Evolutionary conservation across 1,284 basidiomycete species (phyloP).

Genomic region (Polyporus tsugae): DNA sequence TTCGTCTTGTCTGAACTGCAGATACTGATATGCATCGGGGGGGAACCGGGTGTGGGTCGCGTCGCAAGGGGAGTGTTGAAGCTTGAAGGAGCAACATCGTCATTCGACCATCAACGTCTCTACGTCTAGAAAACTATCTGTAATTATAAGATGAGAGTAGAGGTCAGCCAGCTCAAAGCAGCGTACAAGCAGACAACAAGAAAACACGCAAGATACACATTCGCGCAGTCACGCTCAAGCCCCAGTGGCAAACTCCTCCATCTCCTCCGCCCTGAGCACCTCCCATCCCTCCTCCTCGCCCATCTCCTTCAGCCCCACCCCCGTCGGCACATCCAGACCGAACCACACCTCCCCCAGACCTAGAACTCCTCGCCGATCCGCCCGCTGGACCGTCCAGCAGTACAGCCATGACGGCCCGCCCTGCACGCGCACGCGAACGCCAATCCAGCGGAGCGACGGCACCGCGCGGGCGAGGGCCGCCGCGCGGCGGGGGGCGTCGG

Average conservation of each 20-base stretch:
- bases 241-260: slow-evolving; percentile 2
- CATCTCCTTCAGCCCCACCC: slow-evolving; percentile 13
- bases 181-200: neutral
- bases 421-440: slow-evolving; percentile 8
- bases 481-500: slow-evolving; percentile 7
- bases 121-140: too few relatives aligned
- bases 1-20: too few relatives aligned
- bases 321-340: neutral
- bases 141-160: too few relatives aligned
- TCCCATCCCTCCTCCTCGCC: slow-evolving; percentile 16
- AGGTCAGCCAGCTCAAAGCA: neutral
- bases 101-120: too few relatives aligned
- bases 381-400: slow-evolving; percentile 7
- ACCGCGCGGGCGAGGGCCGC: slow-evolving; percentile 5
- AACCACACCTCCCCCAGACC: neutral
- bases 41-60: too few relatives aligned
- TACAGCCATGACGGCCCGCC: slow-evolving; percentile 15
- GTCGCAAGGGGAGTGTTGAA: too few relatives aligned
- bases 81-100: too few relatives aligned
- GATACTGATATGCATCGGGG: too few relatives aligned
- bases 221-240: neutral
- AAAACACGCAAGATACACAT: neutral
- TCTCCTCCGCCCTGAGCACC: slow-evolving; percentile 8
- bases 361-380: neutral
- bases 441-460: slow-evolving; percentile 15